Base-by-base conservation (phyloP, 1,139 yeast species). In the Nadsonia commutata region DNA sequence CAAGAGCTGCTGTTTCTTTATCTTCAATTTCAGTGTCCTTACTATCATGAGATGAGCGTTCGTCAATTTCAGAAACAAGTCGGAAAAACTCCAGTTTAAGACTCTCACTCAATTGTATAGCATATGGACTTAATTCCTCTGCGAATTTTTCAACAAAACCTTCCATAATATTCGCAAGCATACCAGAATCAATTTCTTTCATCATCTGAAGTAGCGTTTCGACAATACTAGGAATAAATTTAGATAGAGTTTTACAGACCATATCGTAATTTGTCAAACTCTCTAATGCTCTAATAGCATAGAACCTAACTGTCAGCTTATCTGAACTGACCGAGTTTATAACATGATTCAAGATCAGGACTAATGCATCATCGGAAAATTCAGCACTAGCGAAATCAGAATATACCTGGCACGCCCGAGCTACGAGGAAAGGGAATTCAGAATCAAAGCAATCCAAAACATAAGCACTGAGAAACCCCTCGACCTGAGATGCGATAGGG, bases 81-180 rank as follows among this genome's bases (percentile, higher is more conserved):
- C 83, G 72, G 71, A 85, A 63, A 54, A 86, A 80, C 59, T 88
- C 96, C 48, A 79, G 81, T 22, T 80, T 78, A 52, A 90, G 66
- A 55, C 81, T 86, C 37, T 70, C 71, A 73, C 88, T 85, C 54
- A 90, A 69, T 51, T 84, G 93, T 38, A 82, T 78, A 7, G 97
- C 95, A 63, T 88, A 90, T 23, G 98, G 97, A 52, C 88, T 93
- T 51, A 90, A 68, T 60, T 88, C 94, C 52, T 79, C 84, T 3
- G 94, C 72, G 60, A 81, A 90, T 46, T 74, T 77, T 56, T 88
- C 96, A 20, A 90, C 97, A 59, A 94, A 80, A 54, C 88, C 96
- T 65, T 90, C 97, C 82, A 90, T 85, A 16, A 90, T 95, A 33
- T 81, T 83, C 17, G 94, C 76, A 36, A 90, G 72, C 2, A 90